Evolutionary conservation across 2,329 filamentous ascomycete genomes (phyloP).

Genomic region (Calonectria pauciramosa): DNA sequence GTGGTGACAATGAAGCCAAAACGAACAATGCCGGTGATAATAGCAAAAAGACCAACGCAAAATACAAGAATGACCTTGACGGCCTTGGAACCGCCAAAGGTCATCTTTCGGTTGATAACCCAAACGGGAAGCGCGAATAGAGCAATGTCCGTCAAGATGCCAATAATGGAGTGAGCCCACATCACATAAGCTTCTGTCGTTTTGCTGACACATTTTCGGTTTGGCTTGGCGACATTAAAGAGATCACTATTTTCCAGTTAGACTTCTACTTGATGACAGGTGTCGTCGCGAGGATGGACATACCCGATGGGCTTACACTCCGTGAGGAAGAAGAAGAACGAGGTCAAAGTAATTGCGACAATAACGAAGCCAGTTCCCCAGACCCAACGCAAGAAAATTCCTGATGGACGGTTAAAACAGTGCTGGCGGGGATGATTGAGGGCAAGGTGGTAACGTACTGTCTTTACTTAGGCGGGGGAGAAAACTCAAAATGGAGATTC

Average conservation of each 20-base stretch:
- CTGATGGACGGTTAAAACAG: constrained; percentile 12
- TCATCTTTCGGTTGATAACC: constrained; percentile 54
- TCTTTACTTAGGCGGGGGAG: constrained; percentile 38
- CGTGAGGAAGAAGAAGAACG: constrained; percentile 40
- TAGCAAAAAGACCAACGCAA: constrained; percentile 53
- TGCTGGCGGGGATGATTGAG: neutral
- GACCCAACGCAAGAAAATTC: constrained; percentile 30
- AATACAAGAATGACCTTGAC: constrained; percentile 55
- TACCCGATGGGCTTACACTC: constrained; percentile 39
- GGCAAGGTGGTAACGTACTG: constrained; percentile 25
- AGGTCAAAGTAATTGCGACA: constrained; percentile 24
- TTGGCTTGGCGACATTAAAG: constrained; percentile 23
- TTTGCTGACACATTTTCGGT: constrained; percentile 35
- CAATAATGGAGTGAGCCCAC: constrained; percentile 49
- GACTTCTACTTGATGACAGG: neutral
- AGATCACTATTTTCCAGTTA: constrained; percentile 35
- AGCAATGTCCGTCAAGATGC: constrained; percentile 50
- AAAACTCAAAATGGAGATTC: constrained; percentile 40
- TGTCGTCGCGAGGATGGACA: neutral
- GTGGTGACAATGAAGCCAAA: constrained; percentile 50
- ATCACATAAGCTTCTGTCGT: constrained; percentile 47
- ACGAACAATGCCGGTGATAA: constrained; percentile 53
- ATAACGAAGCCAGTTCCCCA: constrained; percentile 31
- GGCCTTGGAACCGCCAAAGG: constrained; percentile 47
- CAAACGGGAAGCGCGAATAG: constrained; percentile 53